A percentile compares a stretch with the other conserved stretches of the same genome.
Evolutionary conservation across 495 filamentous ascomycete species (phyloP).

Genomic region (Haplographium delicatum): DNA sequence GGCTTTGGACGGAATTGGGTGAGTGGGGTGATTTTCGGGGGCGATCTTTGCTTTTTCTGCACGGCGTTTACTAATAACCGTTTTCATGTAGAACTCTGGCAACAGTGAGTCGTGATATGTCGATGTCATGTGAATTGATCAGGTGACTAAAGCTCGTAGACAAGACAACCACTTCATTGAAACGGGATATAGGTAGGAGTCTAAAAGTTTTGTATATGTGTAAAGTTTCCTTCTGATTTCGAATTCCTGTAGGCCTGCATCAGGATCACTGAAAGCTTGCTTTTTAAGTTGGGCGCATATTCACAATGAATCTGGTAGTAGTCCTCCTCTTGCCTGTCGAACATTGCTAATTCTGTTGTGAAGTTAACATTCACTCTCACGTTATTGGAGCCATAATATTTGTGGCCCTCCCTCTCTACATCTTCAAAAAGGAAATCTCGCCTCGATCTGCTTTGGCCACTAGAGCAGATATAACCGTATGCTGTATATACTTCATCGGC

Average conservation of each 20-base stretch:
- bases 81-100: conserved; percentile 7
- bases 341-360: neutral
- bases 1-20: conserved; percentile 7
- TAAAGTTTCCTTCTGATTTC: neutral
- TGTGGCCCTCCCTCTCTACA: conserved; percentile 31
- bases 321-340: too few relatives aligned
- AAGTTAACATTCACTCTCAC: conserved; percentile 51
- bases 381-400: conserved; percentile 43
- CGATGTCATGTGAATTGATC: too few relatives aligned
- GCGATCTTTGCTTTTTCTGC: too few relatives aligned
- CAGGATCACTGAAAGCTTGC: conserved; percentile 28
- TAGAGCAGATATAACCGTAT: conserved; percentile 38
- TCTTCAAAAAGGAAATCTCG: conserved; percentile 32
- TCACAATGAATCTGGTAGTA: conserved; percentile 37
- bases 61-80: neutral
- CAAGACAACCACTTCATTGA: conserved; percentile 12
- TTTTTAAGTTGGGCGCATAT: conserved; percentile 35
- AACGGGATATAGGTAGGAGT: conserved; percentile 6
- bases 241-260: neutral
- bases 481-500: conserved; percentile 41
- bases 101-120: conserved; percentile 15
- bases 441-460: conserved; percentile 29
- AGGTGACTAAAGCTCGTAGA: neutral
- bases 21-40: neutral
- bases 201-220: neutral